Percentiles rank a stretch among this genome's conserved stretches.
Evolutionary conservation across 1,284 basidiomycete species (phyloP).

Genomic region (Paramarasmius palmivorus): DNA sequence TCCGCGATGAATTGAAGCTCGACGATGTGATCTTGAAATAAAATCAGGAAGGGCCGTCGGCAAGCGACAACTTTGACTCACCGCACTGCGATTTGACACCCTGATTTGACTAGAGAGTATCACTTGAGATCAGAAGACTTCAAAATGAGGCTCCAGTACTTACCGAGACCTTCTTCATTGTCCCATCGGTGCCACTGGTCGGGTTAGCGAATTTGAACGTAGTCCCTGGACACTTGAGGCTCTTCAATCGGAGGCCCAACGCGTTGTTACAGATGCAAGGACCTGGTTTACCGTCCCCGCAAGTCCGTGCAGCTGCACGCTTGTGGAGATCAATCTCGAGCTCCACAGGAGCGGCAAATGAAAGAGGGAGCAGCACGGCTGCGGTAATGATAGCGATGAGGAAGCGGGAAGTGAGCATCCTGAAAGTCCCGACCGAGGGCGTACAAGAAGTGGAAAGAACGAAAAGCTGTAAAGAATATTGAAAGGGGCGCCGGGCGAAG

Average conservation of each 20-base stretch:
- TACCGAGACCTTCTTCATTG: background rate
- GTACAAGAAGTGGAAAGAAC: background rate
- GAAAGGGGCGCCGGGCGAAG: background rate
- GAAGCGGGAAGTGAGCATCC: background rate
- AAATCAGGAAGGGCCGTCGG: background rate
- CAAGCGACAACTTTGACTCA: background rate
- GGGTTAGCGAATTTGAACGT: background rate
- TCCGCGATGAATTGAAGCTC: conserved; percentile 15
- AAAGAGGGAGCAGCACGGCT: background rate
- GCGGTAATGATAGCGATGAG: background rate
- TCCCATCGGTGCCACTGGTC: background rate
- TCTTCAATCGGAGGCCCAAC: background rate
- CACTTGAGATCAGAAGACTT: background rate
- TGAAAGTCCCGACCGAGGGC: too few species aligned
- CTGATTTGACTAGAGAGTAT: background rate
- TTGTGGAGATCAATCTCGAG: background rate
- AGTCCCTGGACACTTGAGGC: background rate
- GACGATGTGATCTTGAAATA: conserved; percentile 2
- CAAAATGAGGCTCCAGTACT: background rate
- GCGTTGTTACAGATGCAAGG: background rate
- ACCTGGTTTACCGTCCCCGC: background rate
- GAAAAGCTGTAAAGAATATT: background rate
- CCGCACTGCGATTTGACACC: background rate
- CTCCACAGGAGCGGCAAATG: background rate
- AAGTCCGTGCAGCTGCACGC: background rate